Conservation (phyloP, 2,329 filamentous ascomycete genomes). For the Monilinia polystroma region DNA sequence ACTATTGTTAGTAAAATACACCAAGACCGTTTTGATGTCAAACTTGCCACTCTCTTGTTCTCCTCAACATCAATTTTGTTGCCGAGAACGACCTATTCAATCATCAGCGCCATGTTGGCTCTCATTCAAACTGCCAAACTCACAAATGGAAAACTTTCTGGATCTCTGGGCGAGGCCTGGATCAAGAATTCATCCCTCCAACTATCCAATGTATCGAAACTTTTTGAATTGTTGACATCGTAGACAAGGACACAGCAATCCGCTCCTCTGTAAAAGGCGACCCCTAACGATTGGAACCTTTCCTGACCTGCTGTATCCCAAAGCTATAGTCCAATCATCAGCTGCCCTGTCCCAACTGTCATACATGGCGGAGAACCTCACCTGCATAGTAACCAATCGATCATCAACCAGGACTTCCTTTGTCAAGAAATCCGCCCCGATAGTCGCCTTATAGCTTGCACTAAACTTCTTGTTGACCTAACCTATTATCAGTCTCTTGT, state of each 20-base stretch:
- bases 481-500: slow-evolving; percentile 28
- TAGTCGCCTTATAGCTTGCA: slow-evolving; percentile 98
- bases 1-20: slow-evolving; percentile 30
- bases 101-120: slow-evolving; percentile 25
- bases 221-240: slow-evolving; percentile 99
- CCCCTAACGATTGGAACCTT: slow-evolving; percentile 93
- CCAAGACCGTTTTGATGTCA: slow-evolving; percentile 3
- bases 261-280: slow-evolving; percentile 95
- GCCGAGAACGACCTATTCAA: slow-evolving; percentile 78
- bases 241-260: slow-evolving; percentile 98
- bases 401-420: slow-evolving; percentile 98
- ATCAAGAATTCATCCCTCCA: slow-evolving; percentile 99
- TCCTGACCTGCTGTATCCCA: slow-evolving; percentile 99
- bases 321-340: slow-evolving; percentile 60
- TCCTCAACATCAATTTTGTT: slow-evolving; percentile 99
- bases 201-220: slow-evolving; percentile 96
- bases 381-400: slow-evolving; percentile 97
- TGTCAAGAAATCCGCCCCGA: slow-evolving; percentile 96
- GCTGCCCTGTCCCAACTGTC: slow-evolving; percentile 13
- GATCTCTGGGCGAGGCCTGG: slow-evolving; percentile 92
- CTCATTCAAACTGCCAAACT: slow-evolving; percentile 41
- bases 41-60: slow-evolving; percentile 82
- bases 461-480: slow-evolving; percentile 99
- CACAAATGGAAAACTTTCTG: slow-evolving; percentile 97
- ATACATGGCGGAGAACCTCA: slow-evolving; percentile 42